Evolutionary conservation across 2,329 filamentous ascomycete genomes (phyloP).

Genomic region (Colletotrichum brevisporum): DNA sequence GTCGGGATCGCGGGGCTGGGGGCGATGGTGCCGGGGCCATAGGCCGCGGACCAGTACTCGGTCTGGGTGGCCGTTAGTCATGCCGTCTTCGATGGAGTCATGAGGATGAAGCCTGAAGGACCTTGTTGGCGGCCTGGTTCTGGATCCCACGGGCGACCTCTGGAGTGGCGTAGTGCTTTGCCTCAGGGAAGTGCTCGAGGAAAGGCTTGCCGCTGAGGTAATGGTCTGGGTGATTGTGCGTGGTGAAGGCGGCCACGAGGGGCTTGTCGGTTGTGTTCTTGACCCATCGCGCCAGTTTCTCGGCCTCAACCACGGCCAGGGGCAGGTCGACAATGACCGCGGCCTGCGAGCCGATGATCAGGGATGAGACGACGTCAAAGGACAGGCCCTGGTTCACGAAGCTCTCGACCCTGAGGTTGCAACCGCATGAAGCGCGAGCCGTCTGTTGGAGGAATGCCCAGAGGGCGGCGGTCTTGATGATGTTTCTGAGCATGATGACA

Average conservation of each 20-base stretch:
- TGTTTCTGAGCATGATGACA: not conserved
- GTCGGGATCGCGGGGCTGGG: slow-evolving; percentile 16
- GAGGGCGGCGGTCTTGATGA: not conserved
- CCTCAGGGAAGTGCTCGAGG: slow-evolving; percentile 23
- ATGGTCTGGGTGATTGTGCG: slow-evolving; percentile 30
- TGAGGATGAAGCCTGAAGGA: too few species aligned
- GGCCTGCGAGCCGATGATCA: slow-evolving; percentile 32
- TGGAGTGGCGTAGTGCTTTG: slow-evolving; percentile 30
- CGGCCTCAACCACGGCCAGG: slow-evolving; percentile 16
- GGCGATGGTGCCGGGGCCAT: slow-evolving; percentile 20
- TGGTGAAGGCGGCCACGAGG: slow-evolving; percentile 24
- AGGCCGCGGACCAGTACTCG: slow-evolving; percentile 3
- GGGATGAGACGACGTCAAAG: slow-evolving; percentile 30
- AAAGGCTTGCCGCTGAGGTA: slow-evolving; percentile 33
- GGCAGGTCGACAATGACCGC: slow-evolving; percentile 31
- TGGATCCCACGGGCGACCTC: slow-evolving; percentile 8
- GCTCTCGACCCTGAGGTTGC: slow-evolving; percentile 11
- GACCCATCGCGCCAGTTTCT: slow-evolving; percentile 18
- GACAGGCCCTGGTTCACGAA: slow-evolving; percentile 20
- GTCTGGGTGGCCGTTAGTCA: not conserved
- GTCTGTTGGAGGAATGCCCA: not conserved
- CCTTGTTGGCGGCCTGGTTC: slow-evolving; percentile 23
- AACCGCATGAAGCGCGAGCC: not conserved
- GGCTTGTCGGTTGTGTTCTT: slow-evolving; percentile 34
- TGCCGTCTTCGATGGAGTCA: too few species aligned